Evolutionary conservation across 139 green algal species (phyloP).

Genomic region (Chlorella sp.): DNA sequence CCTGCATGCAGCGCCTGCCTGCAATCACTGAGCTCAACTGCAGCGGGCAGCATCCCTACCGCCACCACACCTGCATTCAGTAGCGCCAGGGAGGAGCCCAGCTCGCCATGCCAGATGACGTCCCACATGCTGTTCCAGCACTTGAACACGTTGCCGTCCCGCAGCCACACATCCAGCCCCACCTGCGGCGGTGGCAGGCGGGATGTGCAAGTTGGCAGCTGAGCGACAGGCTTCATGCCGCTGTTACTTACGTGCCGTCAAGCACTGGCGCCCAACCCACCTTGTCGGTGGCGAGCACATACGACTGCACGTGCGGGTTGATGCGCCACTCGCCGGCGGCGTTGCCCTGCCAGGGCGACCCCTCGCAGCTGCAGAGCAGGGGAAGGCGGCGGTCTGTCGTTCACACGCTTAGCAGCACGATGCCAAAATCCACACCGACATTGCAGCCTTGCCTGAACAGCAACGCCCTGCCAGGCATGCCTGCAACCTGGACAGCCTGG

Average conservation of each 20-base stretch:
- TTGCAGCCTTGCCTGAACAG: too few species aligned
- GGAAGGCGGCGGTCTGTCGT: background rate
- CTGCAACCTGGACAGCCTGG: too few species aligned
- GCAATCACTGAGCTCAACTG: too few species aligned
- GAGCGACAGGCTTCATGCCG: background rate
- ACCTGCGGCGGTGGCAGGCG: slow-evolving; percentile 39
- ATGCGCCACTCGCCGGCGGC: slow-evolving; percentile 63
- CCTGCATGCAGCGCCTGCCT: too few species aligned
- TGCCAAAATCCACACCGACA: too few species aligned
- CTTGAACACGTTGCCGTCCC: slow-evolving; percentile 60
- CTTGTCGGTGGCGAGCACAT: slow-evolving; percentile 73
- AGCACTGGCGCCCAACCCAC: too few species aligned
- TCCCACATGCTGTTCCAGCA: slow-evolving; percentile 73
- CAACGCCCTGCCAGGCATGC: too few species aligned
- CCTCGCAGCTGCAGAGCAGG: slow-evolving; percentile 67
- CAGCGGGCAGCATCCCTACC: background rate
- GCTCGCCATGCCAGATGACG: slow-evolving; percentile 67
- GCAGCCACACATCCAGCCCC: slow-evolving; percentile 60
- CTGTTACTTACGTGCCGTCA: too few species aligned
- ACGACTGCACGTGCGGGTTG: slow-evolving; percentile 83
- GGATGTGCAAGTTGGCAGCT: background rate
- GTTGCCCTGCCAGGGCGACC: slow-evolving; percentile 62
- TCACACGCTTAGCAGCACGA: too few species aligned
- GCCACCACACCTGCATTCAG: slow-evolving; percentile 40
- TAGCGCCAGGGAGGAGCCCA: slow-evolving; percentile 61